phyloP scores from a whole-genome alignment of 169 alveolate species.

The Eimeria sp. region DNA sequence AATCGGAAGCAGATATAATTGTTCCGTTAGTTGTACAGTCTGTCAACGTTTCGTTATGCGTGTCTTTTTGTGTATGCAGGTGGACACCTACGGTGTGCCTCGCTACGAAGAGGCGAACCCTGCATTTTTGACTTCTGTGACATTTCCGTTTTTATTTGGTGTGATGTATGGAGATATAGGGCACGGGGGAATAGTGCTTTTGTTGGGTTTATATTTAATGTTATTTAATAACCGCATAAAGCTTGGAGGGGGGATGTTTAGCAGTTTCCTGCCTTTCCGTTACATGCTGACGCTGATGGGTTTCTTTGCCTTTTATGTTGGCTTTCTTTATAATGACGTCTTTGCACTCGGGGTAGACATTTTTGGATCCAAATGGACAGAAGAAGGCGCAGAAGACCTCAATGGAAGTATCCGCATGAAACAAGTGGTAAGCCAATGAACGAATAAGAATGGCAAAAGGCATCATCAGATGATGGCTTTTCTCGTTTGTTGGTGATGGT shows the following conservation, averaged over 20 bases:
- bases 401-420: constrained; percentile 3
- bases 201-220: constrained; percentile 83
- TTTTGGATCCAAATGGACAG: constrained; percentile 91
- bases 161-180: constrained; percentile 99
- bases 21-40: background rate
- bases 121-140: constrained; percentile 97
- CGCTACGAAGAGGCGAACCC: constrained; percentile 99
- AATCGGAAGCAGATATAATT: background rate
- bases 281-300: constrained; percentile 98
- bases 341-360: constrained; percentile 97
- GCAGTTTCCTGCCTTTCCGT: constrained; percentile 88
- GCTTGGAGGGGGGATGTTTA: background rate
- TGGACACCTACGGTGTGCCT: constrained; percentile 99
- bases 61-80: constrained; percentile 81
- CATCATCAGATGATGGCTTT: too few species aligned
- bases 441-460: too few species aligned
- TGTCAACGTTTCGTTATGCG: constrained; percentile 24
- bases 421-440: background rate
- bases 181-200: constrained; percentile 96
- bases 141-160: constrained; percentile 99
- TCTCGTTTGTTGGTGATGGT: background rate
- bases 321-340: constrained; percentile 98
- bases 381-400: background rate
- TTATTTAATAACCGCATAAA: background rate
- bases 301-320: constrained; percentile 96